Conservation (phyloP, 352 stramenopile species). For the Thraustotheca clavata region DNA sequence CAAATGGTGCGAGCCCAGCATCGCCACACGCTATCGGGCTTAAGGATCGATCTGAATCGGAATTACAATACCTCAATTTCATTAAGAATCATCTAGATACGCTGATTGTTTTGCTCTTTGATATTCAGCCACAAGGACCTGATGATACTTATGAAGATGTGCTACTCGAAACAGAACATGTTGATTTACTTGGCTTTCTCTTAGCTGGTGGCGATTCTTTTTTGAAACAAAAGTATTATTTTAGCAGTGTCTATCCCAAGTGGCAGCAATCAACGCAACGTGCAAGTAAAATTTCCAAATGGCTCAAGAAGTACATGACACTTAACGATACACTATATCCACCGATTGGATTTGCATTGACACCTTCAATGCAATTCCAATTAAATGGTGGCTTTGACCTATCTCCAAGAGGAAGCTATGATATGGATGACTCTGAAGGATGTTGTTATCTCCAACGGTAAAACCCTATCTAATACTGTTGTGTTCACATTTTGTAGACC, state of each 20-base stretch:
- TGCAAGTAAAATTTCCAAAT: slow-evolving; percentile 46
- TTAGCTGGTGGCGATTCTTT: slow-evolving; percentile 47
- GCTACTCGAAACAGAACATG: slow-evolving; percentile 47
- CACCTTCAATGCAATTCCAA: slow-evolving; percentile 19
- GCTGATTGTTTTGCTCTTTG: slow-evolving; percentile 57
- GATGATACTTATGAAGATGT: slow-evolving; percentile 30
- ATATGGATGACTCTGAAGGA: slow-evolving; percentile 7
- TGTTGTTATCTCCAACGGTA: background rate
- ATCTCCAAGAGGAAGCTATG: background rate
- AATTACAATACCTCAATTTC: slow-evolving; percentile 73
- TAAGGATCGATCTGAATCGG: slow-evolving; percentile 66
- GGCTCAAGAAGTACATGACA: slow-evolving; percentile 65
- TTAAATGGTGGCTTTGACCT: background rate
- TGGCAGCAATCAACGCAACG: slow-evolving; percentile 32
- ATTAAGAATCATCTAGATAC: slow-evolving; percentile 70
- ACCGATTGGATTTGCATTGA: slow-evolving; percentile 55
- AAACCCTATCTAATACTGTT: background rate
- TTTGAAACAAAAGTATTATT: slow-evolving; percentile 38
- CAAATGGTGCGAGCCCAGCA: slow-evolving; percentile 49
- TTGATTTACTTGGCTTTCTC: slow-evolving; percentile 68
- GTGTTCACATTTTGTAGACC: background rate
- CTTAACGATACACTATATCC: slow-evolving; percentile 78
- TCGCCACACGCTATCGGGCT: slow-evolving; percentile 71
- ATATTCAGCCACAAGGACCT: slow-evolving; percentile 41
- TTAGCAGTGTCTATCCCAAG: slow-evolving; percentile 57